Evolutionary conservation across 148 eudicot species (phyloP).

Genomic region (Drosera capensis): DNA sequence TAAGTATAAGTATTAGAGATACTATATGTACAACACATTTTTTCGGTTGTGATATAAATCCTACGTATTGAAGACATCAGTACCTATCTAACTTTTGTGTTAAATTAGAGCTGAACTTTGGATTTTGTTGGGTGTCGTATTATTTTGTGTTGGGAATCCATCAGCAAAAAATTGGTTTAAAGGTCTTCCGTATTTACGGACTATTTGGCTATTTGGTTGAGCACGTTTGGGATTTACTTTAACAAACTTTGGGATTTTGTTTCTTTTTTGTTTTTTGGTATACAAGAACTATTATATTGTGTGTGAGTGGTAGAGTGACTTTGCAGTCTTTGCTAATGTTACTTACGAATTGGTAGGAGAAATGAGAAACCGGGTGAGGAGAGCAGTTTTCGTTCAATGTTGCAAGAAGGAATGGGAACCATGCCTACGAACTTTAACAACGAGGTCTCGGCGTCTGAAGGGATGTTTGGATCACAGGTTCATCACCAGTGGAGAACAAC

Average conservation of each 20-base stretch:
- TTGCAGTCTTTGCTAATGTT: background rate
- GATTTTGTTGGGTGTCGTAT: too few relatives aligned
- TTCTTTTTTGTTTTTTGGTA: background rate
- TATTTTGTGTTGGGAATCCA: too few relatives aligned
- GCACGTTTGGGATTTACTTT: too few relatives aligned
- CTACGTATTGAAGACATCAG: too few relatives aligned
- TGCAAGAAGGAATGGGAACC: slow-evolving; percentile 45
- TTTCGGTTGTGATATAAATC: too few relatives aligned
- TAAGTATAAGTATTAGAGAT: slow-evolving; percentile 29
- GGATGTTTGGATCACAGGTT: background rate
- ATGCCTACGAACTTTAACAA: slow-evolving; percentile 29
- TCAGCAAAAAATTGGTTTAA: too few relatives aligned
- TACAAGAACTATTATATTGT: too few relatives aligned
- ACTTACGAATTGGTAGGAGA: background rate
- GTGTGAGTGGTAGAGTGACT: background rate
- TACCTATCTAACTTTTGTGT: too few relatives aligned
- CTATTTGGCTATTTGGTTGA: background rate
- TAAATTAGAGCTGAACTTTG: too few relatives aligned
- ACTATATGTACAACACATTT: too few relatives aligned
- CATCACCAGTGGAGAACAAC: background rate
- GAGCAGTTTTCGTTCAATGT: slow-evolving; percentile 36
- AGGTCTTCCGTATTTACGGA: too few relatives aligned
- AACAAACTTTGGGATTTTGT: background rate
- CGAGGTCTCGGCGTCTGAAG: slow-evolving; percentile 17
- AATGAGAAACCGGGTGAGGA: slow-evolving; percentile 27